These are phyloP conservation scores for Mortierella sp. DNA, from an alignment of 371 early-diverging fungal species.

Conservation along the genomic window DNA sequence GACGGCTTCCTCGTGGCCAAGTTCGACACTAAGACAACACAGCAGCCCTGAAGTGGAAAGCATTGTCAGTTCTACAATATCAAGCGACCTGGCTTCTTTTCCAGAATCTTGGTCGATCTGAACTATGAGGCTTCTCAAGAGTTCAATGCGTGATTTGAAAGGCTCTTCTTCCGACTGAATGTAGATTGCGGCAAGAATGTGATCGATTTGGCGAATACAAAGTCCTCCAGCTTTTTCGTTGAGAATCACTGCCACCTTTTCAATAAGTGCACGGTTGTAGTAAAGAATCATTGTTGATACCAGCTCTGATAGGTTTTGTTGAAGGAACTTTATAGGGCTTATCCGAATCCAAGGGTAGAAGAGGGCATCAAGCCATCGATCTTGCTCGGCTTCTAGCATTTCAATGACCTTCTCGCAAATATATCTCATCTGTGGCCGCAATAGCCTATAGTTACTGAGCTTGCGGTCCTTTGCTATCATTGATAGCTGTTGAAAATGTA, in stretches of 20 bases:
- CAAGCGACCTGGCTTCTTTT: not conserved
- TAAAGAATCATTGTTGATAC: conserved; percentile 32
- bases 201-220: conserved; percentile 34
- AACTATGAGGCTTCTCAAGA: conserved; percentile 20
- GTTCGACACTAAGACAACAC: conserved; percentile 24
- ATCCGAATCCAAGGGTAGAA: conserved; percentile 28
- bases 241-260: conserved; percentile 25
- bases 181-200: conserved; percentile 32
- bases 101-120: conserved; percentile 17
- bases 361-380: conserved; percentile 25
- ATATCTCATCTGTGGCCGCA: conserved; percentile 28
- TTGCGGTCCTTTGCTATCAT: conserved; percentile 23
- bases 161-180: conserved; percentile 22
- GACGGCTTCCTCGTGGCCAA: conserved; percentile 29
- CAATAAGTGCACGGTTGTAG: conserved; percentile 13
- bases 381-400: conserved; percentile 23
- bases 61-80: conserved; percentile 18
- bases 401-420: conserved; percentile 24
- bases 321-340: conserved; percentile 17
- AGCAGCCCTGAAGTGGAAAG: conserved; percentile 29
- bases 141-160: conserved; percentile 19
- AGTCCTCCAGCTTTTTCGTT: conserved; percentile 15
- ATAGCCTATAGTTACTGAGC: conserved; percentile 15
- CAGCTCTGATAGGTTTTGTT: conserved; percentile 17
- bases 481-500: not conserved